Percentiles rank a stretch among this genome's conserved stretches.
Conservation (phyloP, 371 early-diverging fungal species). For the Gilbertella persicaria region DNA sequence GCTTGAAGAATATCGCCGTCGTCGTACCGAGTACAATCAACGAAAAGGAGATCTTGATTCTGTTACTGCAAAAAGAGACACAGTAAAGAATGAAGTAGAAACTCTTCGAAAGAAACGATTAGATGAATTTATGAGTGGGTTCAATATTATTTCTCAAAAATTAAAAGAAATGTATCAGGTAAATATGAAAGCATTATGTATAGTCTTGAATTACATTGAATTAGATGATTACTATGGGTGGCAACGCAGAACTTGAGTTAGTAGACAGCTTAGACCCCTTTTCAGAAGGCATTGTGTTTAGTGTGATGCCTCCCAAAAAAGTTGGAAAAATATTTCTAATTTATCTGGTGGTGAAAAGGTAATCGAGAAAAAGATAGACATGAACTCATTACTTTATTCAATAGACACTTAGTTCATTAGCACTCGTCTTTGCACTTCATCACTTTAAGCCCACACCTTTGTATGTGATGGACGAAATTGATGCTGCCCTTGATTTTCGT, state of each 20-base stretch:
- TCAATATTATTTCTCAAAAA: constrained; percentile 90
- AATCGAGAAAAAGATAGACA: constrained; percentile 10
- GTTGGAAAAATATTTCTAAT: constrained; percentile 99
- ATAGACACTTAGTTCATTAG: constrained; percentile 97
- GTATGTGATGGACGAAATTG: constrained; percentile 99
- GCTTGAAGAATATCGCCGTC: constrained; percentile 83
- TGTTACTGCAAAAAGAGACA: constrained; percentile 73
- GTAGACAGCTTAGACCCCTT: constrained; percentile 99
- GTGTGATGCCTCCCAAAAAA: constrained; percentile 99
- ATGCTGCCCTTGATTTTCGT: constrained; percentile 99
- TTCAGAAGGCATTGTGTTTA: constrained; percentile 98
- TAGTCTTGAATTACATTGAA: background rate
- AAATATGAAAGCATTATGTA: background rate
- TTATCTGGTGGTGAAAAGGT: constrained; percentile 99
- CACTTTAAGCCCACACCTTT: constrained; percentile 99
- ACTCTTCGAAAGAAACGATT: constrained; percentile 79
- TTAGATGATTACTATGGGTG: constrained; percentile 98
- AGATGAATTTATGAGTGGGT: constrained; percentile 97
- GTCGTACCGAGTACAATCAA: constrained; percentile 72
- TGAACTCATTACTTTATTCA: background rate
- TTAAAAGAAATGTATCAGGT: constrained; percentile 99
- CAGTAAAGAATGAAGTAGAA: constrained; percentile 74
- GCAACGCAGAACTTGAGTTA: constrained; percentile 99
- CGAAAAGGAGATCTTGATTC: constrained; percentile 78
- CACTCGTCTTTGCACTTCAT: constrained; percentile 99